Evolutionary conservation across 1,139 yeast genomes (phyloP).

Genomic region (Arxiozyma bovina): DNA sequence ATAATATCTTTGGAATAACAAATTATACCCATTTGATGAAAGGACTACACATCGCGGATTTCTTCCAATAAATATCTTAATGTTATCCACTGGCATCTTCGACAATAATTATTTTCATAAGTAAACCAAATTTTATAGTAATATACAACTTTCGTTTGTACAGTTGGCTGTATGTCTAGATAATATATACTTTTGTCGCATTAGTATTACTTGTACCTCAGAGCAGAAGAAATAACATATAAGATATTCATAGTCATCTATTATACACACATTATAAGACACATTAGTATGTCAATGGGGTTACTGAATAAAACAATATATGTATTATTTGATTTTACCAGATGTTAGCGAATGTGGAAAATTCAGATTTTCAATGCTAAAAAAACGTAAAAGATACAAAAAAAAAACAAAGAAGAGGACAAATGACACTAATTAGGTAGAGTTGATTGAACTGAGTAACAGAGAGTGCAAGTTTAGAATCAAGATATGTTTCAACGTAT

Average conservation of each 20-base stretch:
- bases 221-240: background rate
- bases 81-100: background rate
- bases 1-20: conserved; percentile 16
- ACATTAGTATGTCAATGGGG: background rate
- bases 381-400: background rate
- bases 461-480: background rate
- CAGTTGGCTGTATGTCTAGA: background rate
- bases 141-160: too few relatives aligned
- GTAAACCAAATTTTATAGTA: background rate
- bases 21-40: conserved; percentile 17
- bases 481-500: background rate
- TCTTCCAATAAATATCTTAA: conserved; percentile 17
- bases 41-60: conserved; percentile 21
- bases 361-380: background rate
- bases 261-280: too few relatives aligned
- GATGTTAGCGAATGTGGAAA: background rate
- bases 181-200: background rate
- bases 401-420: background rate
- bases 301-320: background rate
- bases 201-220: background rate
- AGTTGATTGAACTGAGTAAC: background rate
- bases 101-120: background rate
- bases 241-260: background rate
- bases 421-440: background rate
- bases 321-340: too few relatives aligned